Percentiles rank a stretch among this genome's conserved stretches.
phyloP scores from a whole-genome alignment of 805 yeast species.

The Pichia kluyveri region DNA sequence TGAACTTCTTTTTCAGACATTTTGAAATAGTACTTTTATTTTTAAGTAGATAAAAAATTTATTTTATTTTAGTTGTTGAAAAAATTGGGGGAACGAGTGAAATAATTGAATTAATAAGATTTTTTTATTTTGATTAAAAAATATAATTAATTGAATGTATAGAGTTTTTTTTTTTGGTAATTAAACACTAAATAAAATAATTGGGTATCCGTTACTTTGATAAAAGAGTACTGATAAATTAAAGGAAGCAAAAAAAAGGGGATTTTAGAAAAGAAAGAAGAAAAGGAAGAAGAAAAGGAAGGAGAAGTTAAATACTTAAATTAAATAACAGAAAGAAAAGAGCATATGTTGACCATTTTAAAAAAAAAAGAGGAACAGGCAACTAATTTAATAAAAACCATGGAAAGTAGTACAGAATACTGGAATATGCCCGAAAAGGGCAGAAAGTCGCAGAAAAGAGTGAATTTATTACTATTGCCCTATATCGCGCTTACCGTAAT shows the following conservation, averaged over 20 bases:
- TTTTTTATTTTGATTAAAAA: no score
- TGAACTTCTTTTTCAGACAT: constrained; percentile 13
- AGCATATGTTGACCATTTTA: not conserved
- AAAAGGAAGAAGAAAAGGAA: not conserved
- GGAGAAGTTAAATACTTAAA: not conserved
- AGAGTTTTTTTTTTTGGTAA: no score
- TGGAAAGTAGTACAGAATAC: not conserved
- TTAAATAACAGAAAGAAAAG: not conserved
- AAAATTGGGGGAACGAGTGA: not conserved
- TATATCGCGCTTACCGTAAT: no score
- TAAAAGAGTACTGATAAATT: constrained; percentile 1
- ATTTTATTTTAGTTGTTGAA: no score
- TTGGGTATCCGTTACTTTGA: constrained; percentile 3
- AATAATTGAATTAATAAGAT: not conserved
- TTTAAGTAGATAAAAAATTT: no score
- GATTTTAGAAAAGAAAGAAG: not conserved
- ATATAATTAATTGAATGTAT: no score
- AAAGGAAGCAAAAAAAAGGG: not conserved
- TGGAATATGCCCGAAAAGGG: not conserved
- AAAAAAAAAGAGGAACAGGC: not conserved
- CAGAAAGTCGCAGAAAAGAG: not conserved
- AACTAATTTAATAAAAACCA: not conserved
- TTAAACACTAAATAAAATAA: not conserved
- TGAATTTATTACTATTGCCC: no score
- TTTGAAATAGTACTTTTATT: not conserved